phyloP scores from a whole-genome alignment of 805 yeast species.

The Teunomyces panamensis region DNA sequence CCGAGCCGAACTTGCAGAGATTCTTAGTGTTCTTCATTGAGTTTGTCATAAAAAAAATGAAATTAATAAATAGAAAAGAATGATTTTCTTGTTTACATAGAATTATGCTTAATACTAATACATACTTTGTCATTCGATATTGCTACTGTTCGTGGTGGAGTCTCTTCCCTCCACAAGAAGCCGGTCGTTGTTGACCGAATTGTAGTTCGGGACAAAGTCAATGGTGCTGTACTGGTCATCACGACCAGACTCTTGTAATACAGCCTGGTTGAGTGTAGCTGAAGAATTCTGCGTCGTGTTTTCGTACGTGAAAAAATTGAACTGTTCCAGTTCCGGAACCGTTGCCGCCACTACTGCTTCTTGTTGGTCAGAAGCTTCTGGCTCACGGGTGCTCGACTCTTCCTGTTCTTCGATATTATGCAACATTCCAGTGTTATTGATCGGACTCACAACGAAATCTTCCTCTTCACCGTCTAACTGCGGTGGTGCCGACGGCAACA shows the following conservation, averaged over 20 bases:
- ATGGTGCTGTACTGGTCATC: constrained; percentile 17
- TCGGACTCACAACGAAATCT: constrained; percentile 10
- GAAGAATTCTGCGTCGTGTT: constrained; percentile 6
- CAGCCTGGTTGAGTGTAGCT: constrained; percentile 3
- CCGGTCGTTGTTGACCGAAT: constrained; percentile 23
- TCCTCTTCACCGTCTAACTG: constrained; percentile 21
- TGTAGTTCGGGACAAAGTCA: constrained; percentile 37
- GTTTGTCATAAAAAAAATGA: too few relatives aligned
- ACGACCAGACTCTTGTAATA: neutral
- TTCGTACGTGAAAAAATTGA: constrained; percentile 11
- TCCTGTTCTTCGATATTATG: constrained; percentile 6
- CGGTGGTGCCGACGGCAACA: constrained; percentile 58
- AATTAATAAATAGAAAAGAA: too few relatives aligned
- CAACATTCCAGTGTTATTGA: constrained; percentile 2
- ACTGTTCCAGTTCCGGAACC: constrained; percentile 1
- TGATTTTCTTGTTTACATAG: too few relatives aligned
- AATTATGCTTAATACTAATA: neutral
- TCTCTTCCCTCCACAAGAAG: constrained; percentile 9
- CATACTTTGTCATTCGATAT: neutral
- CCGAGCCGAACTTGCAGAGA: neutral
- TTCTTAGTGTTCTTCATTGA: neutral
- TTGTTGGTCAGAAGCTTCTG: neutral
- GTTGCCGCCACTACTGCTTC: neutral
- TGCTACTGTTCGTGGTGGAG: constrained; percentile 5
- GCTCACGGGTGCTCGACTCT: neutral